phyloP scores from a whole-genome alignment of 257 asterid genomes.

The Plantago elongata region DNA sequence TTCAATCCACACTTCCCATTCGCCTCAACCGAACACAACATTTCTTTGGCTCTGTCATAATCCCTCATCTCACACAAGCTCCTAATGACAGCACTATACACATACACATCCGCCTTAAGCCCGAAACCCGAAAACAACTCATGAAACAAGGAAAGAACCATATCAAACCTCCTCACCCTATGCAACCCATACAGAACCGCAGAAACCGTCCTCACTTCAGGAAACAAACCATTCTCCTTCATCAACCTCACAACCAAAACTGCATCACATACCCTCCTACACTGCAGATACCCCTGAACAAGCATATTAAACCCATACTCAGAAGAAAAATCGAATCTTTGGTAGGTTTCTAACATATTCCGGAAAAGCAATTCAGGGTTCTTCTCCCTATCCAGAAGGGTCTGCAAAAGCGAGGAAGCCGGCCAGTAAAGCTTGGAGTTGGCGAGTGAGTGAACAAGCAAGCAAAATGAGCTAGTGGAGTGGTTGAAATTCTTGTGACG shows the following conservation, averaged over 20 bases:
- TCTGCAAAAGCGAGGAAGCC: conserved; percentile 76
- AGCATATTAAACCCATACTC: conserved; percentile 72
- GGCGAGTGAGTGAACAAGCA: conserved; percentile 71
- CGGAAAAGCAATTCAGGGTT: conserved; percentile 48
- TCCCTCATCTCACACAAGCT: conserved; percentile 74
- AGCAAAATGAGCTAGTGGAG: conserved; percentile 71
- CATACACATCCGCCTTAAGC: conserved; percentile 50
- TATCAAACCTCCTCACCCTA: conserved; percentile 48
- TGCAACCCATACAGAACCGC: conserved; percentile 61
- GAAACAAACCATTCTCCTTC: conserved; percentile 57
- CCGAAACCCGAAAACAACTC: conserved; percentile 35
- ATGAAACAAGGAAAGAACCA: conserved; percentile 61
- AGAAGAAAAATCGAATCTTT: conserved; percentile 42
- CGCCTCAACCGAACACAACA: conserved; percentile 46
- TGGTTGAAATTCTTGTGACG: conserved; percentile 72
- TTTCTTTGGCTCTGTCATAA: conserved; percentile 56
- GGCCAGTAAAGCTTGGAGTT: conserved; percentile 82
- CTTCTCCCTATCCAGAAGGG: conserved; percentile 52
- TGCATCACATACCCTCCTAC: conserved; percentile 53
- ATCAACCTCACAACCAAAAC: conserved; percentile 49
- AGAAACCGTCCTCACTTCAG: conserved; percentile 80
- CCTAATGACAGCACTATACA: conserved; percentile 54
- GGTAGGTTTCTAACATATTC: conserved; percentile 38
- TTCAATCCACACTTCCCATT: conserved; percentile 41
- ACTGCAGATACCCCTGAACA: conserved; percentile 61